These are phyloP conservation scores for Cladosporium oxysporum DNA, from an alignment of 2,329 filamentous ascomycete genomes.

Conservation along the genomic window DNA sequence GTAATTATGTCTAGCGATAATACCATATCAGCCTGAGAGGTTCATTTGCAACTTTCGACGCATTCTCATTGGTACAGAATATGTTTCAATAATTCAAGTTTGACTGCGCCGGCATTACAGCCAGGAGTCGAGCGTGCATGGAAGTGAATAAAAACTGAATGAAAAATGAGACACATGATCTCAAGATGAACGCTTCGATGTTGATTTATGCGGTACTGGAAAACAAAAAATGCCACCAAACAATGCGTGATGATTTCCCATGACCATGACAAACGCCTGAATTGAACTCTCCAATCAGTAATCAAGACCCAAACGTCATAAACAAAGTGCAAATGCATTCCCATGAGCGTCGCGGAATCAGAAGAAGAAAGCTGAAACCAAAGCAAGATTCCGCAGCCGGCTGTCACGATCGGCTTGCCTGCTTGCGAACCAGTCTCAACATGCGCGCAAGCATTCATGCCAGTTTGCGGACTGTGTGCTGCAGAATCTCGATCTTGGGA, in stretches of 20 bases:
- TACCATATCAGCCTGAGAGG: neutral
- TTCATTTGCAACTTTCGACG: neutral
- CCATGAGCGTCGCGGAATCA: neutral
- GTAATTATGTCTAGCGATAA: neutral
- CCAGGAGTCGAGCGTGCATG: neutral
- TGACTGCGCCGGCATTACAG: neutral
- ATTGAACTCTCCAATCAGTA: neutral
- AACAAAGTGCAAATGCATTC: neutral
- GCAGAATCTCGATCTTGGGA: neutral
- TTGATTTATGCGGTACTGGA: neutral
- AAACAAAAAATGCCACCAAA: neutral
- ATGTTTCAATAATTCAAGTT: neutral
- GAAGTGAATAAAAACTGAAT: neutral
- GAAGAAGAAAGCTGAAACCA: neutral
- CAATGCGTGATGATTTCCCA: neutral
- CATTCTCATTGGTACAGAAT: neutral
- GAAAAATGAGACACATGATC: neutral
- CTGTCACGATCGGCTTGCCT: neutral
- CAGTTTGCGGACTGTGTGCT: neutral
- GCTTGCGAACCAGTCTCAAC: neutral
- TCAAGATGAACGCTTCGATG: neutral
- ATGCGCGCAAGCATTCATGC: neutral
- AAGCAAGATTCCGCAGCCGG: neutral
- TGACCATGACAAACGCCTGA: neutral
- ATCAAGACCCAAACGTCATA: neutral